A percentile compares a stretch with the other conserved stretches of the same genome.
Evolutionary conservation across 2,329 filamentous ascomycete genomes (phyloP).

Genomic region (Aspergillus melleus): DNA sequence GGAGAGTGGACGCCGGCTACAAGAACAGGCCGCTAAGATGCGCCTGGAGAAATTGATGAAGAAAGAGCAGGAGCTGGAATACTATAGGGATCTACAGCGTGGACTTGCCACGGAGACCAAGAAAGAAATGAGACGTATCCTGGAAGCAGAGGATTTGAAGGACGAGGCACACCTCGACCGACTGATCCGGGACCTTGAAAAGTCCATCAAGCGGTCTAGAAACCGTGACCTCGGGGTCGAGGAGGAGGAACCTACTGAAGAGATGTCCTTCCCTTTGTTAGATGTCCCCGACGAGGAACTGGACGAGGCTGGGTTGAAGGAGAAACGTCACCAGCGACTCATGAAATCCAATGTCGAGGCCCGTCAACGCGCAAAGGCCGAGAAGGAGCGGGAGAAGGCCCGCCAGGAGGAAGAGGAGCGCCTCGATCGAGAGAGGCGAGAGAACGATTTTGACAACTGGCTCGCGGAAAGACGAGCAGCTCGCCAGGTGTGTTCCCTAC

Average conservation of each 20-base stretch:
- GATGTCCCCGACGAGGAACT: slow-evolving; percentile 89
- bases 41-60: slow-evolving; percentile 90
- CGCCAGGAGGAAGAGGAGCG: slow-evolving; percentile 80
- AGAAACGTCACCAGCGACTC: slow-evolving; percentile 87
- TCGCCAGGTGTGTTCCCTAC: slow-evolving; percentile 50
- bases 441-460: slow-evolving; percentile 84
- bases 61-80: slow-evolving; percentile 93
- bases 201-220: slow-evolving; percentile 81
- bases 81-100: slow-evolving; percentile 80
- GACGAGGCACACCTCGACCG: slow-evolving; percentile 85
- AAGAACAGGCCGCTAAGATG: slow-evolving; percentile 98
- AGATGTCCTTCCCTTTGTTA: slow-evolving; percentile 81
- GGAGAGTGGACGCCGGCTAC: slow-evolving; percentile 84
- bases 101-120: slow-evolving; percentile 76
- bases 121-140: slow-evolving; percentile 81
- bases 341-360: slow-evolving; percentile 96
- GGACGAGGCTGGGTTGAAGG: slow-evolving; percentile 85
- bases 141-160: slow-evolving; percentile 89
- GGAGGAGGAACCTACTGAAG: slow-evolving; percentile 73
- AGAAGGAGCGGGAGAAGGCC: slow-evolving; percentile 91
- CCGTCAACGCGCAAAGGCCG: slow-evolving; percentile 86
- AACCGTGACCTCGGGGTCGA: slow-evolving; percentile 93
- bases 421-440: slow-evolving; percentile 77
- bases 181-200: slow-evolving; percentile 84
- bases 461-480: slow-evolving; percentile 76